phyloP scores from a whole-genome alignment of 2,329 filamentous ascomycete species.

The Diatrype stigma region DNA sequence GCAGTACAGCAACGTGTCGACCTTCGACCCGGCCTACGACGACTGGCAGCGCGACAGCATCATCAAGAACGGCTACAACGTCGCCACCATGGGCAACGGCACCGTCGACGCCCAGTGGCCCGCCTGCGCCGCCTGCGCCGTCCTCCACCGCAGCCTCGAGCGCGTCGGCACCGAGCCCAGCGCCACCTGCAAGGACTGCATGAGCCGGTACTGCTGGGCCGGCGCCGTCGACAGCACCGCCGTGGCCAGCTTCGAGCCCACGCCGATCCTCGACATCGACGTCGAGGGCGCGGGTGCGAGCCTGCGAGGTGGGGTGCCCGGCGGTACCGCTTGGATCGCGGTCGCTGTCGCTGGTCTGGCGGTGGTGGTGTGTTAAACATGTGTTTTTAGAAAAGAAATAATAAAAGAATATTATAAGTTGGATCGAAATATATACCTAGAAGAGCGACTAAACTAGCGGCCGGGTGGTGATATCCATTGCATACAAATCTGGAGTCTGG shows the following conservation, averaged over 20 bases:
- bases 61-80: constrained; percentile 81
- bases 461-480: too few species aligned
- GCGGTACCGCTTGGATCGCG: not conserved
- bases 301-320: not conserved
- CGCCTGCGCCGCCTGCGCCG: constrained; percentile 81
- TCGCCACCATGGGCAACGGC: constrained; percentile 77
- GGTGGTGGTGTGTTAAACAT: not conserved
- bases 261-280: constrained; percentile 13
- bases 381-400: not conserved
- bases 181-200: constrained; percentile 70
- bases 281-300: constrained; percentile 4
- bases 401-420: too few species aligned
- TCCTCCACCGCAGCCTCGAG: constrained; percentile 70
- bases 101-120: constrained; percentile 73
- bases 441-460: too few species aligned
- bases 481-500: too few species aligned
- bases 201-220: constrained; percentile 86
- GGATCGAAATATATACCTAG: too few species aligned
- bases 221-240: constrained; percentile 51
- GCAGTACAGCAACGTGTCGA: constrained; percentile 72
- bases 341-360: not conserved
- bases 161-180: constrained; percentile 68
- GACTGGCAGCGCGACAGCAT: constrained; percentile 68
- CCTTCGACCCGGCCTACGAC: constrained; percentile 65
- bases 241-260: constrained; percentile 36